Percentiles rank a stretch among this genome's conserved stretches.
phyloP scores from a whole-genome alignment of 2,329 filamentous ascomycete species.

The Verticillium isaacii region DNA sequence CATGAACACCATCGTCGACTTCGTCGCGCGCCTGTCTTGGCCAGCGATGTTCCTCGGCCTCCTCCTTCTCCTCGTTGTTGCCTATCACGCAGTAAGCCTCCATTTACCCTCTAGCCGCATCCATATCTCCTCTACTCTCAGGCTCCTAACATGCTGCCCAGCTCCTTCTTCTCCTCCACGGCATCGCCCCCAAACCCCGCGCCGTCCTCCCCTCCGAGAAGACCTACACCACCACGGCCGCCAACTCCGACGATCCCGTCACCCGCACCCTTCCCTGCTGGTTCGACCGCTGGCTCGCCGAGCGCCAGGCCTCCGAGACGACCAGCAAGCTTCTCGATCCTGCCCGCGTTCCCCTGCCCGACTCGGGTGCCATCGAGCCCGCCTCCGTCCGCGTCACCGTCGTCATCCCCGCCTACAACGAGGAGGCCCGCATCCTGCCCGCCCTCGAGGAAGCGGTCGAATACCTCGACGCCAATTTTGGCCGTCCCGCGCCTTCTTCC shows the following conservation, averaged over 20 bases:
- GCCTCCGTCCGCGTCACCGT: constrained; percentile 84
- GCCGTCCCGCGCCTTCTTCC: constrained; percentile 30
- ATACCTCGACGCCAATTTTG: constrained; percentile 76
- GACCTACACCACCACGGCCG: constrained; percentile 71
- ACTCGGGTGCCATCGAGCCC: constrained; percentile 61
- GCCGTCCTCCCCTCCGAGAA: constrained; percentile 73
- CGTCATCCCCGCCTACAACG: constrained; percentile 94
- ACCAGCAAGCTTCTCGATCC: constrained; percentile 24
- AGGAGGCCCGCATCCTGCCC: constrained; percentile 73
- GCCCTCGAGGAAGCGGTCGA: constrained; percentile 89
- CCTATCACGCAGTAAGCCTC: background rate
- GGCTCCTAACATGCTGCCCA: constrained; percentile 9
- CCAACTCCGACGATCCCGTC: constrained; percentile 45
- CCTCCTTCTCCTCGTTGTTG: background rate
- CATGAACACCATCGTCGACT: background rate
- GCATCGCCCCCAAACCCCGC: constrained; percentile 79
- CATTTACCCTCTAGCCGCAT: background rate
- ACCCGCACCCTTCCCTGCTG: constrained; percentile 71
- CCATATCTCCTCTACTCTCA: background rate
- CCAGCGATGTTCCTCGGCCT: background rate
- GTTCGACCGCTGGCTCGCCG: constrained; percentile 70
- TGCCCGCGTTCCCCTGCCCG: constrained; percentile 25
- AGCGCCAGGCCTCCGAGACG: constrained; percentile 47
- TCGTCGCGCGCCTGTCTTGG: background rate
- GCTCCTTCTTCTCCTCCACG: constrained; percentile 62